Evolutionary conservation across 148 eudicot genomes (phyloP), one percentile per base, ranked within the genome.

Genomic region (Beta vulgaris): DNA sequence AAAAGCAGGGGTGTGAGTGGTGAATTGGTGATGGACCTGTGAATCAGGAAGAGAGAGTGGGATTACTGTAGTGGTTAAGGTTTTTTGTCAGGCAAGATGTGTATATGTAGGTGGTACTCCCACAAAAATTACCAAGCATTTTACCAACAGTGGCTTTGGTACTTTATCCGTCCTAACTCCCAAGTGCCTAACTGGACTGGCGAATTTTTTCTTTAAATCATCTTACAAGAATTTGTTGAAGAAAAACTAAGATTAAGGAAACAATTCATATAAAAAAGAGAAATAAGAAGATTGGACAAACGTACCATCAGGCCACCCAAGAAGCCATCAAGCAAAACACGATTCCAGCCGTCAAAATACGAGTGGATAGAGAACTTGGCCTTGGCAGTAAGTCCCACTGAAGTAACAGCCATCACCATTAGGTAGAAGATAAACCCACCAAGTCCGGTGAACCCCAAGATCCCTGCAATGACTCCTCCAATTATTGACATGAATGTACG

Each of bases 221-320:
- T 25, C 35, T 43, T 26, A 42, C 4, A 12, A 42, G 1, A 25
- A 67, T 8, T 67, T 5, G 34, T 12, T 58, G 34, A 19, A 71
- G 70, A 44, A 42, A 13, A 44, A 69, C 7, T 2, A 34, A 36
- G 25, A 42, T 18, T 12, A 68, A 43, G 53, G 39, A 39, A 59
- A 70, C 2, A 53, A 28, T 26, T 31, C 76, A 19, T 31, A 35
- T 57, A 55, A 0, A 8, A 49, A 1, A 37, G 46, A 78, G 73
- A 79, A n/a, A n/a, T n/a, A n/a, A n/a, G n/a, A n/a, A n/a, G n/a
- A n/a, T n/a, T n/a, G n/a, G n/a, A 71, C 40, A 12, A n/a, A n/a
- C n/a, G 39, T 92, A 95, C 99, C 99, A 95, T 73, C 76, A 95
- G 98, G 46, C 98, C 99, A n/a, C 97, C 94, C 39, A 89, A 76